These are phyloP conservation scores for Umbilicus rupestris DNA, from an alignment of 164 flowering plant genomes.

Conservation along the genomic window DNA sequence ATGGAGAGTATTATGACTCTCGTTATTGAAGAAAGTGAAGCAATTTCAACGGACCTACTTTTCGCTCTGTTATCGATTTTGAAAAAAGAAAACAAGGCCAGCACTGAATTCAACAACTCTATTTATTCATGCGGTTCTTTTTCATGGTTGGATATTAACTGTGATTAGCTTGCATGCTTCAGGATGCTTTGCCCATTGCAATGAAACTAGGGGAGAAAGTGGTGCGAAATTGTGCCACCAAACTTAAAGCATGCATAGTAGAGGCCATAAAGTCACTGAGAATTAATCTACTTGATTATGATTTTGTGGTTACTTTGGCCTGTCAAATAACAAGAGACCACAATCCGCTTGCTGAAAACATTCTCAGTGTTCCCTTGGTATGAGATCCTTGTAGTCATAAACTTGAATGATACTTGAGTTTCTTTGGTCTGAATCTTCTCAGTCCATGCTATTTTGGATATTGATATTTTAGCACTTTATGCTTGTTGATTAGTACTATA, in stretches of 20 bases:
- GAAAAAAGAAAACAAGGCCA: slow-evolving; percentile 58
- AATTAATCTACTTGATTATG: slow-evolving; percentile 6
- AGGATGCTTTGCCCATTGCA: slow-evolving; percentile 59
- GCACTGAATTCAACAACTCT: not conserved
- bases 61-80: slow-evolving; percentile 31
- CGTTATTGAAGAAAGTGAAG: slow-evolving; percentile 54
- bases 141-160: not conserved
- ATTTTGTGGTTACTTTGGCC: not conserved
- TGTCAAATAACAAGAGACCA: not conserved
- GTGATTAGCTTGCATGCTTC: slow-evolving; percentile 11
- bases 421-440: not conserved
- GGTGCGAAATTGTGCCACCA: slow-evolving; percentile 42
- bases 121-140: not conserved
- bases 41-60: slow-evolving; percentile 35
- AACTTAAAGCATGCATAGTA: slow-evolving; percentile 49
- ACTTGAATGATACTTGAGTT: too few relatives aligned
- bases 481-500: too few relatives aligned
- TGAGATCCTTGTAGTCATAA: too few relatives aligned
- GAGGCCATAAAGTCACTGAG: slow-evolving; percentile 41
- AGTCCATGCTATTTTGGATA: too few relatives aligned
- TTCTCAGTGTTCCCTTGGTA: not conserved
- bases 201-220: slow-evolving; percentile 61
- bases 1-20: slow-evolving; percentile 57
- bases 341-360: not conserved
- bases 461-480: too few relatives aligned